Percentiles rank a stretch among this genome's conserved stretches.
Evolutionary conservation across 2,329 filamentous ascomycete species (phyloP).

Genomic region (Cephalotrichum gorgonifer): DNA sequence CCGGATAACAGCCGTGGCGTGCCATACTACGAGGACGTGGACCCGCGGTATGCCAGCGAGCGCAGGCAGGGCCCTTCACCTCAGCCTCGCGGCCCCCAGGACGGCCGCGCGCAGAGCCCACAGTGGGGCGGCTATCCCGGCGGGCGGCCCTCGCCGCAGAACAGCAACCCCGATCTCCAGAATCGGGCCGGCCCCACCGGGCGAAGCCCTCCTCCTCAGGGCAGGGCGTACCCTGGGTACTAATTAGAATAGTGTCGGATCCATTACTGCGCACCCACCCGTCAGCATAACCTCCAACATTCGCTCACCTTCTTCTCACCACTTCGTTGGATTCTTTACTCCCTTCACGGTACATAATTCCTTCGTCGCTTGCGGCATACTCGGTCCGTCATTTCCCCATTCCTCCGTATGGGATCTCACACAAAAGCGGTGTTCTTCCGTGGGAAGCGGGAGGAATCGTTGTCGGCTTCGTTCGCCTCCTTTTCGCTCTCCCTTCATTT

Average conservation of each 20-base stretch:
- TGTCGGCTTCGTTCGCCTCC: no score
- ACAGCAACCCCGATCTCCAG: constrained; percentile 12
- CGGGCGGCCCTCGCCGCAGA: constrained; percentile 18
- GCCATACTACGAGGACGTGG: constrained; percentile 85
- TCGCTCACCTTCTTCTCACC: neutral
- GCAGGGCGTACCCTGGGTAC: constrained; percentile 18
- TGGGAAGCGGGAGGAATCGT: no score
- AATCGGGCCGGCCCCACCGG: constrained; percentile 42
- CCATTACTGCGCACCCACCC: neutral
- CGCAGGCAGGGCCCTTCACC: constrained; percentile 18
- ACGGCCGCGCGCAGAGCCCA: constrained; percentile 9
- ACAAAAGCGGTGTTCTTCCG: no score
- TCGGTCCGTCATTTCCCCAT: no score
- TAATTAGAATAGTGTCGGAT: neutral
- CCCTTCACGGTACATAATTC: no score
- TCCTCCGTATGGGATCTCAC: no score
- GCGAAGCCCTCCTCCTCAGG: constrained; percentile 30
- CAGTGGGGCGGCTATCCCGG: constrained; percentile 13
- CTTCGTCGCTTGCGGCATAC: no score
- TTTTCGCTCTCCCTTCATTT: no score
- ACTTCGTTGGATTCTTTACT: no score
- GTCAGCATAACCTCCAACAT: neutral
- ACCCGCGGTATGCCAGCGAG: constrained; percentile 62
- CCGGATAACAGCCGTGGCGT: constrained; percentile 10
- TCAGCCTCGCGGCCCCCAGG: constrained; percentile 15